Evolutionary conservation across 2,329 filamentous ascomycete genomes (phyloP).

Genomic region (Herpotrichia juniperi): DNA sequence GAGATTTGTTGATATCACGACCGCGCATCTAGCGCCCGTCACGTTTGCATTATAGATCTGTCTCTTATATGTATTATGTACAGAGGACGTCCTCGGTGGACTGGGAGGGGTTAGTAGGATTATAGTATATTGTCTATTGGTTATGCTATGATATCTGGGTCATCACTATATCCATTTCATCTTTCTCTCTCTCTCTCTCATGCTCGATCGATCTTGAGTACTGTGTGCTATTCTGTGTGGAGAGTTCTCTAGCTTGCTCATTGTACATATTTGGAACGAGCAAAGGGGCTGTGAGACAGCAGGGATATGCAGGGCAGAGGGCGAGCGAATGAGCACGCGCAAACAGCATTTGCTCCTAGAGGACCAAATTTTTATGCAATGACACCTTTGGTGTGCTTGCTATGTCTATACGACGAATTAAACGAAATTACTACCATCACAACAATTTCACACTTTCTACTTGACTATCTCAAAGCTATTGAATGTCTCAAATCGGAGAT

Average conservation of each 20-base stretch:
- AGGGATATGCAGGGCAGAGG: conserved; percentile 15
- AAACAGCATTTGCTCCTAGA: too few relatives aligned
- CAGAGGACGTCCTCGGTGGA: conserved; percentile 2
- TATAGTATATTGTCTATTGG: conserved; percentile 1
- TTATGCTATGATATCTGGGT: not conserved
- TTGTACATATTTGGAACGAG: conserved; percentile 14
- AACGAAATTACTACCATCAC: too few relatives aligned
- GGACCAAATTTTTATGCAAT: too few relatives aligned
- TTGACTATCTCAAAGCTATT: too few relatives aligned
- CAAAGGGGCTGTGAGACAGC: conserved; percentile 11
- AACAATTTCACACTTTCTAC: too few relatives aligned
- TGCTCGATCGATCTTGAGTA: not conserved
- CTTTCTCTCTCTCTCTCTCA: conserved; percentile 4
- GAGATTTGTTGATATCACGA: conserved; percentile 12
- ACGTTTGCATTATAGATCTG: conserved; percentile 12
- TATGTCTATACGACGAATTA: too few relatives aligned
- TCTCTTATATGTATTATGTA: not conserved
- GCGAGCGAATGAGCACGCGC: too few relatives aligned
- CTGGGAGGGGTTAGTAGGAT: not conserved
- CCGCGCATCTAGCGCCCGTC: not conserved
- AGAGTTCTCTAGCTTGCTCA: not conserved
- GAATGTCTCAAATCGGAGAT: conserved; percentile 1
- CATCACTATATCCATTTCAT: conserved; percentile 1
- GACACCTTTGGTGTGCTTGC: too few relatives aligned
- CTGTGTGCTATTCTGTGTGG: conserved; percentile 4